Base-by-base conservation (phyloP, 169 alveolate species). In the Cryptosporidium ubiquitum region DNA sequence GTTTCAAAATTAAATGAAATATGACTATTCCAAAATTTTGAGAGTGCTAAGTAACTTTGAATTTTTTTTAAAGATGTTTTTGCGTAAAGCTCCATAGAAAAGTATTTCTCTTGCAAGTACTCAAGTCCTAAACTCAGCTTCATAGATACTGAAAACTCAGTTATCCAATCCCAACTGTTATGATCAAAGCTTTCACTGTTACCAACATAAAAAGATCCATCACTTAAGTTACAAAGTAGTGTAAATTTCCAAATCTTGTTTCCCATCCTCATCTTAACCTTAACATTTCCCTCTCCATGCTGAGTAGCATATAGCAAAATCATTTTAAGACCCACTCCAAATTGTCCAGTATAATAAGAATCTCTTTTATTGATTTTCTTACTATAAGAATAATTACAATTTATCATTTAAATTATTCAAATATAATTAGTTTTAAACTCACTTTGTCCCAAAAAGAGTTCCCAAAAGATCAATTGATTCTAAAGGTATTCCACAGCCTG, bases 251-350 rank as follows among this genome's bases (percentile, higher is more conserved):
- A 79, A 10, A 79, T 79, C 55, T 58, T 61, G 14, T 64, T 47
- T 5, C 68, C 89, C 79, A 79, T 79, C 37, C 89, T 79, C 89
- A 79, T 79, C 55, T 79, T 57, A 26, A 79, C 79, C 14, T 79
- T 58, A 29, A 79, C 37, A n/a, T 12, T 58, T 26, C 66, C 89
- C 18, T 64, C 75, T 26, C 89, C 66, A 42, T 61, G 37, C 29
- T 64, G 89, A 39, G 89, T 58, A 5, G 74, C 89, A 58, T 79
- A 79, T 5, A 79, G 89, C 44, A 79, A 61, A n/a, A 64, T 79
- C 89, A 79, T 79, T 40, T 79, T 79, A 64, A 79, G 89, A n/a
- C 89, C 89, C 47, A 79, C 75, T 6, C 89, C 89, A 40, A 79
- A 79, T 26, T 79, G 89, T 40, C 89, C 89, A 9, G 89, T 61